Evolutionary conservation across 2,329 filamentous ascomycete genomes (phyloP).

Genomic region (Fusarium scirpi): DNA sequence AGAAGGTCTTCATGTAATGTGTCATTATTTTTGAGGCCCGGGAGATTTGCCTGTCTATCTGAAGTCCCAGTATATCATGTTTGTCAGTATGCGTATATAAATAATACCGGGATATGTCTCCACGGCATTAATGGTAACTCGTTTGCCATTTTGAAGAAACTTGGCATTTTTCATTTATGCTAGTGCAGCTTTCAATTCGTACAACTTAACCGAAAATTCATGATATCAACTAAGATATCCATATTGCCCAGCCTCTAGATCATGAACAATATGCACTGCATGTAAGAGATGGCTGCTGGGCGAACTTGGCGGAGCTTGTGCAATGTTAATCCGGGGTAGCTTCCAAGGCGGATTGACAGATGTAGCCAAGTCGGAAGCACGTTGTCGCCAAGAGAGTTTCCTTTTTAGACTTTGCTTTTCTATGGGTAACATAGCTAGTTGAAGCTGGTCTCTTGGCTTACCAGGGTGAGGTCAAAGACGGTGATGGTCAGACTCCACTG

Average conservation of each 20-base stretch:
- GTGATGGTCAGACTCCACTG: constrained; percentile 8
- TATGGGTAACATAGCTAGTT: background rate
- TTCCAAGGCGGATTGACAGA: background rate
- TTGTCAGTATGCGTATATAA: background rate
- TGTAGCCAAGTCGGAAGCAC: constrained; percentile 14
- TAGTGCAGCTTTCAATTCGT: background rate
- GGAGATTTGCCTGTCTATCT: background rate
- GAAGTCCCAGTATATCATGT: background rate
- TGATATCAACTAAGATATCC: background rate
- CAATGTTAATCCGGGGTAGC: constrained; percentile 30
- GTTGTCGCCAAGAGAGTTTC: constrained; percentile 8
- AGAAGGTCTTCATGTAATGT: constrained; percentile 4
- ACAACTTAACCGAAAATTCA: constrained; percentile 1
- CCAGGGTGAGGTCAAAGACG: background rate
- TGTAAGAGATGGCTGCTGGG: constrained; percentile 19
- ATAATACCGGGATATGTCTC: background rate
- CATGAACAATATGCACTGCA: constrained; percentile 16
- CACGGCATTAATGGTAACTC: background rate
- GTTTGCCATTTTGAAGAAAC: background rate
- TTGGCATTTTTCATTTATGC: background rate
- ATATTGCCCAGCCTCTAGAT: constrained; percentile 9
- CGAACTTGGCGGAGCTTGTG: constrained; percentile 29
- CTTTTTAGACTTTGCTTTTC: background rate
- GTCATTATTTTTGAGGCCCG: background rate
- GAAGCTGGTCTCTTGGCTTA: constrained; percentile 16